Evolutionary conservation across 345 rosid genomes (phyloP), one percentile per base, ranked within the genome.

Genomic region (Sonneratia alba): DNA sequence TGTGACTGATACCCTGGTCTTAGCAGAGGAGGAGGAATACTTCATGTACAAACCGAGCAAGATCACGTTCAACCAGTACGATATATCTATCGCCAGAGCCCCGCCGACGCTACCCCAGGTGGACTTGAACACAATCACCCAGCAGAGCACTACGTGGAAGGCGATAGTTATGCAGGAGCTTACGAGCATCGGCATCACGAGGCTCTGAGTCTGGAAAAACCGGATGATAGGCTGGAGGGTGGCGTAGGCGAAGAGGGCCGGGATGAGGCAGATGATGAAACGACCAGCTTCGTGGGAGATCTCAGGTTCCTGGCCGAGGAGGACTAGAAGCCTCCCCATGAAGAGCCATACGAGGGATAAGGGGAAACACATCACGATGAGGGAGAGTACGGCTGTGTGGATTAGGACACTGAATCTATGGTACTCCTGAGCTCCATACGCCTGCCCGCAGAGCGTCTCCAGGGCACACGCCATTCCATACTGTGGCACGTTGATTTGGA

Each of bases 191-290:
- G 87, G 85, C n/a, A 66, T 67, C 43, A 77, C 74, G 68, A 85
- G 70, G 68, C 84, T 85, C 36, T 85, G 89, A 4, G 68, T 43
- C 77, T 81, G 87, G 70, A 76, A 80, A 65, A 73, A 83, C 5
- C 83, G 74, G 68, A 82, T 36, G 3, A 85, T 73, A 0, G 87
- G 81, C 36, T 83, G 89, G 68, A 83, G 79, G 55, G 76, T 22
- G 21, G 89, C 85, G 13, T 76, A 75, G 21, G 81, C 85, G 22
- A 83, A 83, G 49, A 85, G 81, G 12, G 81, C 79, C 8, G 89
- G 87, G 48, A 83, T 49, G n/a, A 83, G 85, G 77, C 81, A 78
- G 34, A 71, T 53, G 3, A 55, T 51, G 56, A 80, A 85, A 66
- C 42, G 80, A 19, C 85, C 80, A 0, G 85, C 84, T 59, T 81